Conservation (phyloP, 176 grass and related monocot genomes). For the Canna indica region DNA sequence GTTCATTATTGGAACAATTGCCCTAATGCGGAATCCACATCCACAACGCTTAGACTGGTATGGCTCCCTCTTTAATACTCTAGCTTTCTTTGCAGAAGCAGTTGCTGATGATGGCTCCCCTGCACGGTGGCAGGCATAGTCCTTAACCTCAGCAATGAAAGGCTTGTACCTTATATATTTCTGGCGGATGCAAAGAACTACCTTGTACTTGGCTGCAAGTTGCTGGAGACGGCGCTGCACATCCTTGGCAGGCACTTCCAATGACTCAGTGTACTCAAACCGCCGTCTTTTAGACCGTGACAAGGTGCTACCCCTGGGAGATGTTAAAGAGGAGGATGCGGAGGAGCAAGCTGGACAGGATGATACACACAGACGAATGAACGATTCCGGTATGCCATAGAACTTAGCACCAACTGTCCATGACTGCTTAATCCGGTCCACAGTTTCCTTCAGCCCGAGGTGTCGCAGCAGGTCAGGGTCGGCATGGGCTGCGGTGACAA, state of each 20-base stretch:
- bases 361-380: constrained; percentile 69
- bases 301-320: constrained; percentile 14
- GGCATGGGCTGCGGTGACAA: constrained; percentile 53
- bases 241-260: constrained; percentile 79
- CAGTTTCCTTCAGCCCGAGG: constrained; percentile 85
- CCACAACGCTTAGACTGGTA: constrained; percentile 97
- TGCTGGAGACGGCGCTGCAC: constrained; percentile 83
- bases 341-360: constrained; percentile 66
- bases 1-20: constrained; percentile 91
- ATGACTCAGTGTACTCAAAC: constrained; percentile 89
- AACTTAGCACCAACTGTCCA: constrained; percentile 96
- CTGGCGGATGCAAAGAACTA: constrained; percentile 93
- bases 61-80: constrained; percentile 71
- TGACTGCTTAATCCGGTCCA: constrained; percentile 89
- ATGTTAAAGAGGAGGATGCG: constrained; percentile 39
- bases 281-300: constrained; percentile 59
- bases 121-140: constrained; percentile 94
- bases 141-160: constrained; percentile 97
- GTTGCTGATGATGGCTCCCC: constrained; percentile 52
- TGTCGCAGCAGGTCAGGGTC: constrained; percentile 86
- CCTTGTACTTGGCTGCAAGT: constrained; percentile 92
- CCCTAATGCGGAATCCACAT: constrained; percentile 88
- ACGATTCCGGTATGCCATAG: constrained; percentile 94
- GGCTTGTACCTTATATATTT: constrained; percentile 99
- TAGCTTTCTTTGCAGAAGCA: constrained; percentile 53